Evolutionary conservation across 148 eudicot species (phyloP), one percentile per base, ranked within the genome.

Genomic region (Cornus florida): DNA sequence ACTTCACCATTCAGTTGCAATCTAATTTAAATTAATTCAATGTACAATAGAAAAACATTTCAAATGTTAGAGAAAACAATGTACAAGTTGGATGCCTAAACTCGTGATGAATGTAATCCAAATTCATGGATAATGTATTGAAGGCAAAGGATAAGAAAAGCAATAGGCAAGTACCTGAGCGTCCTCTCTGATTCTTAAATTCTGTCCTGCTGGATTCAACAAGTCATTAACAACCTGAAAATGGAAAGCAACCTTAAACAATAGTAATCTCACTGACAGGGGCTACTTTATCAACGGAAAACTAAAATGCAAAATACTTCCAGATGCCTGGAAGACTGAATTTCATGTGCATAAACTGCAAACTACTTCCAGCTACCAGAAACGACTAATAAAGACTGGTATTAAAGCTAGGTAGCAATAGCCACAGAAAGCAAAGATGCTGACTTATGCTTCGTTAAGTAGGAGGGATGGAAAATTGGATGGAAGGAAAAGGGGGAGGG

Each of bases 171-270:
- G 82, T 74, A 94, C 99, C 98, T 96, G 99, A 70, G 86, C 84
- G 75, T 93, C 99, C 88, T 96, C 98, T 84, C 99, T 89, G 81
- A 96, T 92, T 89, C 89, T 88, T 83, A 96, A 78, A 88, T 96
- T 93, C 77, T 96, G 98, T 72, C 99, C 99, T 57, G 99, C 98
- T 84, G 99, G 99, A 87, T 96, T 96, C 82, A 96, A 81, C 88
- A 93, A 86, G 84, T 96, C 99, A 88, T 96, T 96, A 78, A 96
- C 97, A 86, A 96, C 99, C 99, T 96, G 90, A 81, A 88, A 86
- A 14, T 11, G 16, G 31, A 77, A 24, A 76, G 60, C 50, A 35
- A 75, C 7, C 28, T 71, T 59, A 39, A 83, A 59, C 56, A 31
- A 77, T 66, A 69, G 32, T 72, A 75, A 60, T 70, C 19, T 17